phyloP scores from a whole-genome alignment of 257 asterid species.

The Capsicum pubescens region DNA sequence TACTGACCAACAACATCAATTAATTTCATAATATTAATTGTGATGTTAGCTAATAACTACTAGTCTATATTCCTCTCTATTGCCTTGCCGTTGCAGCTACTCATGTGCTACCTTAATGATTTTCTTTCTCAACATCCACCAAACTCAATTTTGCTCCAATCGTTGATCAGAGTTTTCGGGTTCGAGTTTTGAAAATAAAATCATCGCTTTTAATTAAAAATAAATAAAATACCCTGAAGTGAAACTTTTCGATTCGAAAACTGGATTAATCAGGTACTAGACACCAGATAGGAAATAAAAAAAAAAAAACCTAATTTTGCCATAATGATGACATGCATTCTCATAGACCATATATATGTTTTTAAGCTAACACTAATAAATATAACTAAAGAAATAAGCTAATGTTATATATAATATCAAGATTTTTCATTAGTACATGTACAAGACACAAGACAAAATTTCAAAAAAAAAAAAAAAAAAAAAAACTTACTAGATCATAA shows the following conservation, averaged over 20 bases:
- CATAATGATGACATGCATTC: background rate
- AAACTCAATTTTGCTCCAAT: background rate
- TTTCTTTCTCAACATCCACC: constrained; percentile 33
- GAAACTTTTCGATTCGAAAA: background rate
- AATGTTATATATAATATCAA: constrained; percentile 18
- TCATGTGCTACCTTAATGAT: constrained; percentile 38
- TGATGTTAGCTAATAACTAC: constrained; percentile 37
- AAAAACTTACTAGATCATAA: constrained; percentile 27
- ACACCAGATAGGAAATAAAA: background rate
- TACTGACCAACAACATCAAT: constrained; percentile 39
- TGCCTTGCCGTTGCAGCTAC: constrained; percentile 84
- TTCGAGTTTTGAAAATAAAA: background rate
- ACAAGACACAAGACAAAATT: constrained; percentile 15
- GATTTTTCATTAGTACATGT: constrained; percentile 34
- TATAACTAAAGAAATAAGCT: background rate
- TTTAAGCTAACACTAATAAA: background rate
- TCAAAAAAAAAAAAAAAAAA: background rate
- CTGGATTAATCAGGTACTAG: background rate
- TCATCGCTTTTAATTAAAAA: accelerated
- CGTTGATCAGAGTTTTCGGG: background rate
- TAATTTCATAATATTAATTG: constrained; percentile 32
- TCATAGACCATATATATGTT: background rate
- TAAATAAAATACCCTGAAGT: background rate
- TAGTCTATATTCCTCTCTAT: constrained; percentile 31
- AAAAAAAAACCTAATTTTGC: background rate